Evolutionary conservation across 495 filamentous ascomycete genomes (phyloP).

Genomic region (Neurospora sp.): DNA sequence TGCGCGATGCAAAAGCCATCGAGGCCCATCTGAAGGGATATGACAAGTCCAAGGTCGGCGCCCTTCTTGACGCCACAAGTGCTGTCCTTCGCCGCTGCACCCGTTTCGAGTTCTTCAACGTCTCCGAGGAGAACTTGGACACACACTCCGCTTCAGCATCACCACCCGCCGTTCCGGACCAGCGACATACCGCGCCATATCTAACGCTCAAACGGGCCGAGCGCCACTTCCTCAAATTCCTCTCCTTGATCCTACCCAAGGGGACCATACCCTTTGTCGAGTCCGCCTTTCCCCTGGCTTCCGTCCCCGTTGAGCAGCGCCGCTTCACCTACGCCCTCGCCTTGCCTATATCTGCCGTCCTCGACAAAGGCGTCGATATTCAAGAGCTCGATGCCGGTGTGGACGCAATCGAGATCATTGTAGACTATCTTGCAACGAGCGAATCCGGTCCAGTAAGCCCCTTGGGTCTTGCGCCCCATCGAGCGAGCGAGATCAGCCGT

Average conservation of each 20-base stretch:
- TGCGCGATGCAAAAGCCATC: constrained; percentile 52
- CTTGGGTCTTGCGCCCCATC: constrained; percentile 35
- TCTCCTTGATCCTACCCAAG: constrained; percentile 48
- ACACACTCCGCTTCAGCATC: constrained; percentile 1
- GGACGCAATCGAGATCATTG: constrained; percentile 58
- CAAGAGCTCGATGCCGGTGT: constrained; percentile 52
- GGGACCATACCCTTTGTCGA: constrained; percentile 46
- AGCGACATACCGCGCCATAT: constrained; percentile 44
- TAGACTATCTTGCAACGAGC: constrained; percentile 39
- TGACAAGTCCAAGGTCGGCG: constrained; percentile 39
- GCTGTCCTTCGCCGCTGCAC: constrained; percentile 49
- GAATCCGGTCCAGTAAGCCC: constrained; percentile 27
- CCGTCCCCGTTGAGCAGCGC: constrained; percentile 48
- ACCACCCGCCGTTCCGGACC: constrained; percentile 24
- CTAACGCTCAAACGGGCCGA: constrained; percentile 64
- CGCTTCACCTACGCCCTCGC: constrained; percentile 58
- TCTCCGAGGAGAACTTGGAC: constrained; percentile 30
- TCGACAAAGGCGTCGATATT: constrained; percentile 38
- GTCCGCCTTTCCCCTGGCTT: constrained; percentile 55
- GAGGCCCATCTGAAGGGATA: constrained; percentile 46
- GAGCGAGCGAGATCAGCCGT: constrained; percentile 40
- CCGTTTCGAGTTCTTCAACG: constrained; percentile 66
- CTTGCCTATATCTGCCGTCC: constrained; percentile 45
- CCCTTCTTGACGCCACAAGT: constrained; percentile 36
- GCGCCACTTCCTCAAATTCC: constrained; percentile 59